Evolutionary conservation across 2,329 filamentous ascomycete genomes (phyloP).

Genomic region (Phaeosphaeriaceae sp.): DNA sequence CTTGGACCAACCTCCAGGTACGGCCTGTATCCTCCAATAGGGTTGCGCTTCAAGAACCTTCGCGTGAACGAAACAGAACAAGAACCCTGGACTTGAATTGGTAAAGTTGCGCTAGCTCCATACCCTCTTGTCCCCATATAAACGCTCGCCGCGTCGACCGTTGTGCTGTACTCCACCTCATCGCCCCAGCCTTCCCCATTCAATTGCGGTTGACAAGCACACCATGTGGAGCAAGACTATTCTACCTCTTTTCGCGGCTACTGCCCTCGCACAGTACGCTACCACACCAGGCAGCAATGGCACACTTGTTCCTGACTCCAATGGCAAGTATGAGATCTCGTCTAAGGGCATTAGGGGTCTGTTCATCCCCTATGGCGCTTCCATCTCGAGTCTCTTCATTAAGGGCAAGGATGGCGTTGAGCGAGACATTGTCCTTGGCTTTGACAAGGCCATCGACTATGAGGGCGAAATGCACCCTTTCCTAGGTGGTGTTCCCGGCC

Average conservation of each 20-base stretch:
- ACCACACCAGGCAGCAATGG: slow-evolving; percentile 19
- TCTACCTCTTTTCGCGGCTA: slow-evolving; percentile 32
- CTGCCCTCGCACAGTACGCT: slow-evolving; percentile 36
- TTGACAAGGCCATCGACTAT: slow-evolving; percentile 78
- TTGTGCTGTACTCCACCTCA: slow-evolving; percentile 16
- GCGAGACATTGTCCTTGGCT: slow-evolving; percentile 75
- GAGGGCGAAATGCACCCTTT: slow-evolving; percentile 70
- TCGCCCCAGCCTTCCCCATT: slow-evolving; percentile 22
- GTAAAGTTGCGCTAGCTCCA: slow-evolving; percentile 21
- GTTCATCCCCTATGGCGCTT: slow-evolving; percentile 78
- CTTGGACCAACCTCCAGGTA: slow-evolving; percentile 12
- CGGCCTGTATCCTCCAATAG: neutral
- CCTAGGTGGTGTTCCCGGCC: slow-evolving; percentile 74
- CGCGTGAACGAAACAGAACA: slow-evolving; percentile 16
- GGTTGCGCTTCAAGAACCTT: neutral
- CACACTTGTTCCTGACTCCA: slow-evolving; percentile 40
- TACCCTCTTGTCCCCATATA: slow-evolving; percentile 18
- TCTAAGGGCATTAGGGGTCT: slow-evolving; percentile 69
- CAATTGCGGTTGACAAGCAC: slow-evolving; percentile 23
- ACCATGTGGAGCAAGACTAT: slow-evolving; percentile 34
- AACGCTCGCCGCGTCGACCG: slow-evolving; percentile 12
- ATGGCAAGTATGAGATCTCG: slow-evolving; percentile 73
- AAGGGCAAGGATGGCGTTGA: slow-evolving; percentile 71
- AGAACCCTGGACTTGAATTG: slow-evolving; percentile 23
- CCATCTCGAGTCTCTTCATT: slow-evolving; percentile 73